Evolutionary conservation across 164 flowering plant species (phyloP).

Genomic region (Umbellularia californica): DNA sequence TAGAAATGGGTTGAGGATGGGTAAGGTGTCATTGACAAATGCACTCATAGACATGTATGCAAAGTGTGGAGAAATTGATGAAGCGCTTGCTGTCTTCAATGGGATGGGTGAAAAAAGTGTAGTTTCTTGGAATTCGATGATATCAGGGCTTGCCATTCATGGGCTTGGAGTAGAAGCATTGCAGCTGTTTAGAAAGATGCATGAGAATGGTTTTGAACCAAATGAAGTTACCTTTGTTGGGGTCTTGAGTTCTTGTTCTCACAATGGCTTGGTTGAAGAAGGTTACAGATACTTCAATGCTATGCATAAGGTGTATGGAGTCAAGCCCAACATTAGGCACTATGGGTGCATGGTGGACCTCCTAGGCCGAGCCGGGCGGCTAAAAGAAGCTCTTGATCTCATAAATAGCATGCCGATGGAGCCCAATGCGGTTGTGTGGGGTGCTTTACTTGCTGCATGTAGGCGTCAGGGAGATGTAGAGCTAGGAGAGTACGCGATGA

Average conservation of each 20-base stretch:
- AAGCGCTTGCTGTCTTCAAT: not conserved
- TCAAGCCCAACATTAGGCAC: conserved; percentile 20
- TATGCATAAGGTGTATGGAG: conserved; percentile 9
- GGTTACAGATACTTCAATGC: conserved; percentile 9
- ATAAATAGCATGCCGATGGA: conserved; percentile 23
- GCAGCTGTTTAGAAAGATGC: not conserved
- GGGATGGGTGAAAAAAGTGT: not conserved
- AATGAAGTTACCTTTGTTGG: conserved; percentile 19
- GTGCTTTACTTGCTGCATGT: conserved; percentile 20
- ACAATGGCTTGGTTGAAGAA: conserved; percentile 15
- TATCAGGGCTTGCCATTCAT: conserved; percentile 4
- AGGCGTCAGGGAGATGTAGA: conserved; percentile 7
- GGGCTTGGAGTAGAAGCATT: conserved; percentile 3
- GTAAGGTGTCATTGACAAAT: conserved; percentile 19
- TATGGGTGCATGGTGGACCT: conserved; percentile 26
- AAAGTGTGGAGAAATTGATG: conserved; percentile 34
- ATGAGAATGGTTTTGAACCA: not conserved
- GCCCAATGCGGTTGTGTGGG: conserved; percentile 30
- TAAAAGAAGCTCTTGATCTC: conserved; percentile 17
- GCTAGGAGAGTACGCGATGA: conserved; percentile 19
- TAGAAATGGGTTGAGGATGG: conserved; percentile 51
- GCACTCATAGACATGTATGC: conserved; percentile 73
- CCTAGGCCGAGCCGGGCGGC: conserved; percentile 18
- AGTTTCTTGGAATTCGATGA: conserved; percentile 11
- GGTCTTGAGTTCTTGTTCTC: conserved; percentile 17